phyloP scores from a whole-genome alignment of 805 yeast species.

The Lipomyces starkeyi region DNA sequence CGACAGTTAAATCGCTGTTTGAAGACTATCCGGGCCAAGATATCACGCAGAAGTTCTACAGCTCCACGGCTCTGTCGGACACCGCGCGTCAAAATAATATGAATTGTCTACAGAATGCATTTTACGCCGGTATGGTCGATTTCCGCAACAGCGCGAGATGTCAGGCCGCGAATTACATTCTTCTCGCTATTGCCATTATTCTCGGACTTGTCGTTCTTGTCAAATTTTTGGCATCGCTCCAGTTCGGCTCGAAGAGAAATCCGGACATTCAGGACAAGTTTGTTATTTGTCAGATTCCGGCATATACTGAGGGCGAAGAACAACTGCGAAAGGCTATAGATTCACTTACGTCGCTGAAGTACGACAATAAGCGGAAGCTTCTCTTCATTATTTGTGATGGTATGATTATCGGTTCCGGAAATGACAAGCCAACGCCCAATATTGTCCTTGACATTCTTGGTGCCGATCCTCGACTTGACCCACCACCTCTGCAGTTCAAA shows the following conservation, averaged over 20 bases:
- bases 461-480: constrained; percentile 55
- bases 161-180: constrained; percentile 50
- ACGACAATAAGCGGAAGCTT: constrained; percentile 62
- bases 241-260: constrained; percentile 47
- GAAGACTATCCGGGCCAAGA: constrained; percentile 47
- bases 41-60: constrained; percentile 44
- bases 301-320: constrained; percentile 63
- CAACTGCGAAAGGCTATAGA: constrained; percentile 63
- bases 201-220: constrained; percentile 49
- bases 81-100: constrained; percentile 41
- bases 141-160: constrained; percentile 50
- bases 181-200: constrained; percentile 49
- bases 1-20: constrained; percentile 45
- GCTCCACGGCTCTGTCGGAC: constrained; percentile 39
- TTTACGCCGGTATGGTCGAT: constrained; percentile 48
- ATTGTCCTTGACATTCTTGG: constrained; percentile 57
- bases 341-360: constrained; percentile 60
- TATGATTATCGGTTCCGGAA: constrained; percentile 64
- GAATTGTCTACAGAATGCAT: constrained; percentile 48
- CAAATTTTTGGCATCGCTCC: constrained; percentile 50
- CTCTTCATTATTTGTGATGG: constrained; percentile 66
- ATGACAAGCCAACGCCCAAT: constrained; percentile 61
- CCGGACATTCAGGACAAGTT: constrained; percentile 50
- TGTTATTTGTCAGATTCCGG: constrained; percentile 53
- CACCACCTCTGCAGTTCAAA: constrained; percentile 59